Evolutionary conservation across 2,329 filamentous ascomycete species (phyloP), one percentile per base, ranked within the genome.

Genomic region (Ophiognomonia clavigignenti-juglandacearum): DNA sequence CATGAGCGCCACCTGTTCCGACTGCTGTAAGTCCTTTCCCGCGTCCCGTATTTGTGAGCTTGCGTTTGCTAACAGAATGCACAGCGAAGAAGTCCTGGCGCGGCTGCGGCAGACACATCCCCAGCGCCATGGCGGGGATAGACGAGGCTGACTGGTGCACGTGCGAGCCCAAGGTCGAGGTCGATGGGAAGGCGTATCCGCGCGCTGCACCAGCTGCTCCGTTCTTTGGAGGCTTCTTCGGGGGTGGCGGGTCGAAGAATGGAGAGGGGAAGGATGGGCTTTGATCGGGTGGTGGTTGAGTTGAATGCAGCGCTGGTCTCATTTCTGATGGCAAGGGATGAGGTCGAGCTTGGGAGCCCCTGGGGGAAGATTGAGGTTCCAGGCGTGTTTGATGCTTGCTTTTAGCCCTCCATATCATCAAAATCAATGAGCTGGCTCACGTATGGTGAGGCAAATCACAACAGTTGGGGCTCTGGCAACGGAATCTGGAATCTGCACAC

Each of bases 81-180:
- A 29, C 48, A 75, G 73, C 68, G 23, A 74, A 72, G 59, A 65
- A 69, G 54, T 59, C 71, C 22, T 75, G 73, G 73, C 68, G 71
- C 51, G 73, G 73, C 51, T 76, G 72, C 61, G 72, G 73, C 41
- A 63, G 53, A 46, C 73, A 76, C 55, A 67, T 75, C 48, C 63
- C 69, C 8, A 58, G 64, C 13, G 72, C 71, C n/a, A 64, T 76
- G 37, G 54, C 61, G 26, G 63, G 65, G 47, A 61, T 75, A 4
- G 62, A 70, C 24, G 66, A 74, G 57, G 60, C 65, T 11, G 57
- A 74, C 37, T 73, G 72, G 72, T 76, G 73, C 60, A 68, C 65
- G 8, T 76, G 73, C 60, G 59, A 64, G 47, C 72, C 72, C 26
- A 65, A 62, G 52, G 64, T 70, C 45, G 67, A 65, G 40, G 59